Evolutionary conservation across 1,284 basidiomycete species (phyloP), one percentile per base, ranked within the genome.

Genomic region (Ceratobasidium sp.): DNA sequence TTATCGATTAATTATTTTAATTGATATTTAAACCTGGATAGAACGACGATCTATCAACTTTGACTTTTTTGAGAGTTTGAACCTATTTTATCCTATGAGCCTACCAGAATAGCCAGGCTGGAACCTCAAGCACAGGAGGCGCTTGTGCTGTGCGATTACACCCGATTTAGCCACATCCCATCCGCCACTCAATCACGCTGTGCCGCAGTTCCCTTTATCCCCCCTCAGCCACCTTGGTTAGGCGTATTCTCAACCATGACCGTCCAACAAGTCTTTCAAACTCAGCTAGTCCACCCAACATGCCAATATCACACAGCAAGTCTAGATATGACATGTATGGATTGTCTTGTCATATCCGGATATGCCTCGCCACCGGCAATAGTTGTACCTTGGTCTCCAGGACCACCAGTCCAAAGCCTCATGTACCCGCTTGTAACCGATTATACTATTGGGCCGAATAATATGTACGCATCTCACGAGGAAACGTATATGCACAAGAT

Each of bases 401-500:
- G 20, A 18, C 23, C 20, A 26, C 33, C 44, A 28, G n/a, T 42
- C 23, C 72, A 6, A 51, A 55, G 44, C 4, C 49, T 4, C n/a
- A 26, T 53, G 46, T 56, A 20, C 40, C 26, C 13, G 20, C 67
- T 51, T 7, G 13, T 15, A 23, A 20, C 42, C 20, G 26, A 42
- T 64, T 64, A 64, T 44, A 18, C 28, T 3, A 40, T n/a, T n/a
- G 56, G 56, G 40, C n/a, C 56, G 18, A 76, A 76, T 15, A 76
- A 76, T 67, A 76, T 76, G 73, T 66, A 66, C 39, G 39, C 15
- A 7, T 51, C 58, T 13, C 61, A 76, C 40, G 73, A 76, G 42
- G 73, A 76, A 44, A 56, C 73, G 3, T 76, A 76, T 33, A 76
- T 76, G 73, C 51, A 56, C 51, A 76, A 76, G 63, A 76, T 76